These are phyloP conservation scores for Phyllosticta citribraziliensis DNA, from an alignment of 2,329 filamentous ascomycete genomes.

Conservation along the genomic window DNA sequence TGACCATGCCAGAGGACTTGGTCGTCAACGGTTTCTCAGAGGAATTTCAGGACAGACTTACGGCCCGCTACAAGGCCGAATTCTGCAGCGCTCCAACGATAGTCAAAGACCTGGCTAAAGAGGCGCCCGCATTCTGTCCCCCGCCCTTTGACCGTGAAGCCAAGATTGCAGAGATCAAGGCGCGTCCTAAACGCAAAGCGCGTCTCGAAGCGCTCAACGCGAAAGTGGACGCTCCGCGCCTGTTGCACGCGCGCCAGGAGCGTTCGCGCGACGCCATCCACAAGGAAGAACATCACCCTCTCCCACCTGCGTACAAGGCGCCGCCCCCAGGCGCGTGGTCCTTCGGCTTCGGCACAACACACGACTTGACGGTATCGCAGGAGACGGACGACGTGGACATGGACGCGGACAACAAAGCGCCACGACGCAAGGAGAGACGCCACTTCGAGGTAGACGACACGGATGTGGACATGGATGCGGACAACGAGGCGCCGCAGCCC, in stretches of 20 bases:
- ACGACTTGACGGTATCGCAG: neutral
- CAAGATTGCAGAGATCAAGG: slow-evolving; percentile 6
- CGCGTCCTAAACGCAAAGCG: slow-evolving; percentile 1
- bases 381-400: neutral
- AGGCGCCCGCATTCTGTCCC: neutral
- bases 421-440: neutral
- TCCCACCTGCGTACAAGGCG: neutral
- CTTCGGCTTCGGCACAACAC: neutral
- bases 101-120: neutral
- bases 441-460: slow-evolving; percentile 2
- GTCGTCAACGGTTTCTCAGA: neutral
- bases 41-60: neutral
- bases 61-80: neutral
- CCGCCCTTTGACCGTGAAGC: slow-evolving; percentile 2
- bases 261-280: neutral
- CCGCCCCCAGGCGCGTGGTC: neutral
- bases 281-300: neutral
- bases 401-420: neutral
- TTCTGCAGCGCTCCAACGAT: neutral
- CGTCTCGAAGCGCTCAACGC: neutral
- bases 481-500: neutral
- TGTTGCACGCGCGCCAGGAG: neutral
- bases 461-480: neutral
- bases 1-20: neutral
- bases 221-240: neutral